Evolutionary conservation across 306 rosid genomes (phyloP), one percentile per base, ranked within the genome.

Genomic region (Inga oerstediana): DNA sequence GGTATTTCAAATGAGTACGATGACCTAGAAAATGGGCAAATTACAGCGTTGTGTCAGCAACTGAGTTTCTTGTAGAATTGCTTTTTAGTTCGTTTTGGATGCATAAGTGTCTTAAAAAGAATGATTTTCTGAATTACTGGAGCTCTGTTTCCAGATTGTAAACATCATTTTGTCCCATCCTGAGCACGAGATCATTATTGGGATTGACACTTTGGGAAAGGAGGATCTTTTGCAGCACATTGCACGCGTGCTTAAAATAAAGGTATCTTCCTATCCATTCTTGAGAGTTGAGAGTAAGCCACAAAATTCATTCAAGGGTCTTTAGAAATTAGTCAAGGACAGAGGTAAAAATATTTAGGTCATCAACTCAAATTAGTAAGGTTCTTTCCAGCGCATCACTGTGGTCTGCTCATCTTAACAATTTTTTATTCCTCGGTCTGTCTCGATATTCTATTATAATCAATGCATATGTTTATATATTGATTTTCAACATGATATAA

Each of bases 141-240:
- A 72, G 79, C 34, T 74, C 49, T 82, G 74, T 45, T 87, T 86
- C 67, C 91, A 91, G 94, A 80, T 88, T 75, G 85, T 91, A 73
- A 88, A 88, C 87, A 83, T 93, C 56, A 88, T 93, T 79, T 79
- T 75, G 41, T 87, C 95, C 52, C 91, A 91, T 89, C 97, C 95
- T 54, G 88, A 88, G 24, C 92, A 93, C 77, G 97, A 89, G 44
- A 66, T 93, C 72, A 80, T 93, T 80, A 93, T 93, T 73, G 94
- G 89, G 77, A 87, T 93, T 48, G 91, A 91, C 85, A 66, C 88
- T 78, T 58, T 91, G 74, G 97, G 97, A 20, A 93, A 93, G 81
- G 97, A 93, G 82, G 92, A 93, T 82, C 95, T 91, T 52, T 82
- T 93, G 84, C 87, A 87, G 77, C 89, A 85, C 82, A 89, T 91